Percentiles rank a stretch among this genome's conserved stretches.
Conservation (phyloP, 78 protist species). For the Chrysochromulina parva region DNA sequence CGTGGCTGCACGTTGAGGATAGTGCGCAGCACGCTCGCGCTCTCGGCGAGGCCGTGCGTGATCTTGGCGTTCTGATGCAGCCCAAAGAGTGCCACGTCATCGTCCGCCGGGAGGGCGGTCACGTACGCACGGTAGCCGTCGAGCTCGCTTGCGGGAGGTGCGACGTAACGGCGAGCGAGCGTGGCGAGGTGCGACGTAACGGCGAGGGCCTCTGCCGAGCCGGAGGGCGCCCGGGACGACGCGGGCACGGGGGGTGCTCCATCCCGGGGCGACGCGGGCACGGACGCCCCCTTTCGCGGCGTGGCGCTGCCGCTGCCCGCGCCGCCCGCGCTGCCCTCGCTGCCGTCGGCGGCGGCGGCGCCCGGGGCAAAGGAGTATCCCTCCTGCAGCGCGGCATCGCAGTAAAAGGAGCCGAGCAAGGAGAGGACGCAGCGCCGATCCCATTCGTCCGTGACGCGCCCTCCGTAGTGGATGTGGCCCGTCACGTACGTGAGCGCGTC, state of each 20-base stretch:
- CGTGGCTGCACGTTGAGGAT: slow-evolving; percentile 65
- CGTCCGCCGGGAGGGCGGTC: slow-evolving; percentile 35
- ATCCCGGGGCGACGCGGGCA: no score
- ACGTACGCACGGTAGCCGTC: slow-evolving; percentile 25
- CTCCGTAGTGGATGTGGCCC: slow-evolving; percentile 76
- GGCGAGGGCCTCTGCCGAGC: no score
- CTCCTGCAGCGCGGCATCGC: not conserved
- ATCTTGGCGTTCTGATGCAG: slow-evolving; percentile 81
- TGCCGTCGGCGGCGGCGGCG: not conserved
- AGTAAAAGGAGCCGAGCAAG: not conserved
- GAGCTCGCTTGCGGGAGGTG: not conserved
- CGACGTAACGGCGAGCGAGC: not conserved
- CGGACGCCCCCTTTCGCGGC: no score
- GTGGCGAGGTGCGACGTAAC: no score
- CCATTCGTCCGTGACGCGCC: slow-evolving; percentile 79
- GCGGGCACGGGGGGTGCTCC: no score
- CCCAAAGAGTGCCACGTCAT: slow-evolving; percentile 76
- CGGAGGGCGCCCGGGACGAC: no score
- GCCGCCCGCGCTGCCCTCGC: no score
- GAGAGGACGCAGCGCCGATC: slow-evolving; percentile 60
- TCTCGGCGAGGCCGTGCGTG: slow-evolving; percentile 58
- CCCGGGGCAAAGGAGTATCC: not conserved
- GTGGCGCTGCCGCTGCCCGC: slow-evolving; percentile 12
- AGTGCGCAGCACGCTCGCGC: slow-evolving; percentile 33
- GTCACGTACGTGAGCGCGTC: slow-evolving; percentile 50